Base-by-base conservation (phyloP, 768 basidiomycete genomes). In the Mycena vitilis region DNA sequence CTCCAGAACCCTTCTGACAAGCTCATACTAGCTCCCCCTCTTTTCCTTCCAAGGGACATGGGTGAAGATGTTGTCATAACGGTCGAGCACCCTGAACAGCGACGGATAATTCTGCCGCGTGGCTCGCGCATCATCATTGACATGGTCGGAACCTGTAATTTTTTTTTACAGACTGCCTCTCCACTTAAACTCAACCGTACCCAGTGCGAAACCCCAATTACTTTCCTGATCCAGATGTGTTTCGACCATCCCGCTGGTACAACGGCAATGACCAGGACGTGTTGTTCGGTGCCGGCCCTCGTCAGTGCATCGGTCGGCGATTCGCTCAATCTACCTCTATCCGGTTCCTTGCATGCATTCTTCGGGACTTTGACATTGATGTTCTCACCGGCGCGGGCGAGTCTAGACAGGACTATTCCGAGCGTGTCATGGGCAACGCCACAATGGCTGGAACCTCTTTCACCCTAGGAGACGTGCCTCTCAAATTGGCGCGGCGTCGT, bases 241-340 rank as follows among this genome's bases (percentile, higher is more conserved):
- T 73, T 60, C 55, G 65, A 30, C 79, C 79, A 2, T 71, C 70
- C 22, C 73, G 79, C n/a, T 80, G 79, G 79, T 71, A 73, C 25
- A 74, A 65, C 18, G 61, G 70, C 11, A 23, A 64, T 12, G 73
- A 75, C 20, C 54, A 70, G 13, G 74, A 73, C n/a, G 34, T 75
- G 53, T 52, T 63, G 51, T 80, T 80, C 60, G 67, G 73, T 23
- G 56, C 68, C 13, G 79, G 78, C 4, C 78, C 78, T 9, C 65
- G 78, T 7, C 73, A 66, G 18, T 80, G 79, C 49, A 68, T 78
- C 23, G 79, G 78, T 16, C 69, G 73, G n/a, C 75, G 77, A 65
- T 80, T 80, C 60, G 79, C 77, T 18, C 51, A 65, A 18, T 68
- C 70, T 5, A 77, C 78, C 65, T 68, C 72, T 4, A 63, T 78